A percentile compares a stretch with the other conserved stretches of the same genome.
Conservation (phyloP, 306 rosid species). For the Ceratonia siliqua region DNA sequence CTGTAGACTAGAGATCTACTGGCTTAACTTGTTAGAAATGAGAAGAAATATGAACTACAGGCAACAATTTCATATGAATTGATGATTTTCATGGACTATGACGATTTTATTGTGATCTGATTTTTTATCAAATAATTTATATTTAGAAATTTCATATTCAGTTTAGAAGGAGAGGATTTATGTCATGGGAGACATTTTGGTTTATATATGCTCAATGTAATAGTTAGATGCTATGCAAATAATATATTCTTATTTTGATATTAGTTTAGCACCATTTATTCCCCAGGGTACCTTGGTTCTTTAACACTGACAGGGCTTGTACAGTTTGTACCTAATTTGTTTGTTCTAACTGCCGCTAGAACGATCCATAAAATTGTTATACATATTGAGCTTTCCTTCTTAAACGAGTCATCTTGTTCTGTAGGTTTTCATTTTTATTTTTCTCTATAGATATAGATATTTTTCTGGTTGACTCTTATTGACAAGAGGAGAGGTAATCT, state of each 20-base stretch:
- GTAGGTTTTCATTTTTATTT: not conserved
- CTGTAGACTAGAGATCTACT: not conserved
- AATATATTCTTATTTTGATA: not conserved
- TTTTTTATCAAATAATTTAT: not conserved
- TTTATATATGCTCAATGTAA: not conserved
- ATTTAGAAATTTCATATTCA: not conserved
- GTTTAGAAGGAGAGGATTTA: not conserved
- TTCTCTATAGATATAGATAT: not conserved
- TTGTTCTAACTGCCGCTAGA: not conserved
- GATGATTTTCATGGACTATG: slow-evolving; percentile 20
- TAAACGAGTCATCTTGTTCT: not conserved
- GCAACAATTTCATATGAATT: slow-evolving; percentile 20
- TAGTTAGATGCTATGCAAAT: not conserved
- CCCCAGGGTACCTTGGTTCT: not conserved
- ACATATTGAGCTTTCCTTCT: not conserved
- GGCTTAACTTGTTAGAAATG: slow-evolving; percentile 13
- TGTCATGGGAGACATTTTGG: not conserved
- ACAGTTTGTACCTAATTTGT: not conserved
- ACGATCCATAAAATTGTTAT: not conserved
- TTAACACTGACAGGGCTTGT: not conserved
- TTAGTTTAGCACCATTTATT: not conserved
- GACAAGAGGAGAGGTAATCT: slow-evolving; percentile 23
- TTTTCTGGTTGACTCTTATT: slow-evolving; percentile 18
- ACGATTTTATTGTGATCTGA: not conserved
- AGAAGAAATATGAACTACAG: slow-evolving; percentile 12